Evolutionary conservation across 2,329 filamentous ascomycete genomes (phyloP).

Genomic region (Penicillium sp.): DNA sequence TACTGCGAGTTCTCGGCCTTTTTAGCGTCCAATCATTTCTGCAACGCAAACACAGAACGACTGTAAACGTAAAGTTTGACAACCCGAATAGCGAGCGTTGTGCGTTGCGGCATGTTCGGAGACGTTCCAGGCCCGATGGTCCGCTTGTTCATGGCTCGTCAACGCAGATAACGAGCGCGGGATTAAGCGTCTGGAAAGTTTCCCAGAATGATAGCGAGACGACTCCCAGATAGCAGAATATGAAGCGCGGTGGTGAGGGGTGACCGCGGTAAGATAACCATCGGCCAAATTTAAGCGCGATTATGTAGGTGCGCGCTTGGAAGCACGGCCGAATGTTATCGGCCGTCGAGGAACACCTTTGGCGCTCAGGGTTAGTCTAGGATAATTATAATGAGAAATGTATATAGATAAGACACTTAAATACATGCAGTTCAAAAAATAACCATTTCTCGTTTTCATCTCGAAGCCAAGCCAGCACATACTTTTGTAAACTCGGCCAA

Average conservation of each 20-base stretch:
- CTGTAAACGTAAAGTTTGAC: background rate
- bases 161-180: slow-evolving; percentile 46
- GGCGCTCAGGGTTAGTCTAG: background rate
- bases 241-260: background rate
- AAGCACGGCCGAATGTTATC: background rate
- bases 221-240: slow-evolving; percentile 18
- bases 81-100: background rate
- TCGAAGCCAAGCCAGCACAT: background rate
- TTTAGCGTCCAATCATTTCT: background rate
- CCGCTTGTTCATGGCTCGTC: slow-evolving; percentile 40
- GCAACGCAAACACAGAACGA: background rate
- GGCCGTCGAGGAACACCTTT: background rate
- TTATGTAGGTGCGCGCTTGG: background rate
- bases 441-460: background rate
- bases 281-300: background rate
- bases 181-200: slow-evolving; percentile 33
- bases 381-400: background rate
- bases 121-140: background rate
- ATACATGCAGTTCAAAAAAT: background rate
- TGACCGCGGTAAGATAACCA: background rate
- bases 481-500: background rate
- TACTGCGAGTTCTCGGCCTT: background rate
- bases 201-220: slow-evolving; percentile 23
- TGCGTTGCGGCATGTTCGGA: background rate
- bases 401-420: background rate